Evolutionary conservation across 1,139 yeast species (phyloP).

Genomic region (Taphrina wiesneri): DNA sequence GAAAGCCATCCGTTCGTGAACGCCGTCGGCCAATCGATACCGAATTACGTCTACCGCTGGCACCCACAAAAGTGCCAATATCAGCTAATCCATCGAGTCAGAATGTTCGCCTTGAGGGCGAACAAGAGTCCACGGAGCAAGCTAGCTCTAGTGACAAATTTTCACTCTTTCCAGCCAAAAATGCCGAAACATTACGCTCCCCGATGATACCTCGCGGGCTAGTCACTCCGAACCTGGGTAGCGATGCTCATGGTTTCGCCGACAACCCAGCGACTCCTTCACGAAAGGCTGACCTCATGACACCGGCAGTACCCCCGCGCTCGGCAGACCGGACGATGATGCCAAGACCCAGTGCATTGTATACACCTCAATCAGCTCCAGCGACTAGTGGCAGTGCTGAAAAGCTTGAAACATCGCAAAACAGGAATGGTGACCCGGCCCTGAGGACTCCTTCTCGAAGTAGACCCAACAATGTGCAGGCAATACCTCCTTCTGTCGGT

Average conservation of each 20-base stretch:
- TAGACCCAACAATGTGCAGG: not conserved
- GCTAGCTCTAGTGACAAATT: not conserved
- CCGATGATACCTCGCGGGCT: not conserved
- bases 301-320: conserved; percentile 17
- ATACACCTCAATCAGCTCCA: not conserved
- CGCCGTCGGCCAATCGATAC: conserved; percentile 3
- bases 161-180: not conserved
- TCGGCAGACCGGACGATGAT: not conserved
- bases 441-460: not conserved
- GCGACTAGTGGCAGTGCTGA: not conserved
- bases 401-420: not conserved
- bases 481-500: not conserved
- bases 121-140: not conserved
- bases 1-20: conserved; percentile 9
- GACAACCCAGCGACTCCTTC: not conserved
- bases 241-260: not conserved
- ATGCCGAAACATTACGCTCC: not conserved
- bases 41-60: not conserved
- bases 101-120: not conserved
- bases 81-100: not conserved
- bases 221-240: not conserved
- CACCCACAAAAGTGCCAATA: not conserved
- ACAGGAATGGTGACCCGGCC: not conserved
- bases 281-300: not conserved
- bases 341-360: not conserved